A percentile compares a stretch with the other conserved stretches of the same genome.
These are phyloP conservation scores for Rhinocladiella similis DNA, from an alignment of 2,329 filamentous ascomycete genomes.

Conservation along the genomic window DNA sequence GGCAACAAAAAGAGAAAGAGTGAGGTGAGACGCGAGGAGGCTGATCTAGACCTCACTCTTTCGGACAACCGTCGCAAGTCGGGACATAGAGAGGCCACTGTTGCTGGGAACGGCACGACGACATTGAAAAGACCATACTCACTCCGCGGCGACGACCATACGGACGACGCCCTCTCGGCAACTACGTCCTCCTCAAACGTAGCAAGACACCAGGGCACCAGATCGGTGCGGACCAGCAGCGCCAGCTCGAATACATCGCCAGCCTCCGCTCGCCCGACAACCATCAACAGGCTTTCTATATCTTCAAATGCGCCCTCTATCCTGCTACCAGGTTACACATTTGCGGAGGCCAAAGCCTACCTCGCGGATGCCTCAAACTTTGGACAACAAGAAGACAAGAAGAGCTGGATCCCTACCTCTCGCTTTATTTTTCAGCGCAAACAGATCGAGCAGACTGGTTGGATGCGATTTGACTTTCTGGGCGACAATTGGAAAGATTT, in stretches of 20 bases:
- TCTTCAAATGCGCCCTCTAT: neutral
- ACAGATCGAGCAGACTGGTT: neutral
- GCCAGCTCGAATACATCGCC: neutral
- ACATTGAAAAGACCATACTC: no score
- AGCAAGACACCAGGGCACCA: no score
- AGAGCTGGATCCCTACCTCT: neutral
- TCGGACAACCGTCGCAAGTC: neutral
- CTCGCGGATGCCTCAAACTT: neutral
- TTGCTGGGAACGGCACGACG: no score
- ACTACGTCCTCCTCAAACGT: no score
- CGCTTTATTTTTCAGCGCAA: neutral
- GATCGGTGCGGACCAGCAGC: no score
- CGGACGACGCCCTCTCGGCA: no score
- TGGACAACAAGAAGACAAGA: neutral
- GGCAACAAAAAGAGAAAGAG: constrained; percentile 3
- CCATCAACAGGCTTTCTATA: neutral
- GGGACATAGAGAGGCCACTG: no score
- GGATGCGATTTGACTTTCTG: constrained; percentile 11
- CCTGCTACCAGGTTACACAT: neutral
- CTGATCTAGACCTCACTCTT: neutral
- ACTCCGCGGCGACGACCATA: no score
- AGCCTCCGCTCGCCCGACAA: neutral
- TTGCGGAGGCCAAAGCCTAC: neutral
- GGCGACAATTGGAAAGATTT: constrained; percentile 1
- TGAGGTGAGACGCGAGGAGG: neutral